Conservation (phyloP, 805 yeast species). For the Peterozyma xylosa region DNA sequence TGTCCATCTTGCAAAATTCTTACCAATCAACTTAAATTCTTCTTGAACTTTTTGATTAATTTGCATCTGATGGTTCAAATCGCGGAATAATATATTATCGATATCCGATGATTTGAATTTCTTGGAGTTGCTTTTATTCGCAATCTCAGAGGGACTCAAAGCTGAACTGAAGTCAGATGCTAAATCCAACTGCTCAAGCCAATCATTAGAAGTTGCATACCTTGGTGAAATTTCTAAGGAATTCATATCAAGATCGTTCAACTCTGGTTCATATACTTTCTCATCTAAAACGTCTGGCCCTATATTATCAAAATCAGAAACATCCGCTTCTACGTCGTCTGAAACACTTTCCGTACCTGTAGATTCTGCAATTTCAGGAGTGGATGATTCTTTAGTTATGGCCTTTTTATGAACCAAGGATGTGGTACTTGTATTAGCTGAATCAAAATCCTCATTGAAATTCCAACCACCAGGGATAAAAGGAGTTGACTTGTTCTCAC, state of each 20-base stretch:
- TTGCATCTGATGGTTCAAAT: slow-evolving; percentile 26
- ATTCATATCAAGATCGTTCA: slow-evolving; percentile 36
- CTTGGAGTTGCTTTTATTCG: slow-evolving; percentile 5
- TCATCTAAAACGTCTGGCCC: slow-evolving; percentile 39
- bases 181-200: slow-evolving; percentile 59
- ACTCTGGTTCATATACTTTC: slow-evolving; percentile 65
- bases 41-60: slow-evolving; percentile 18
- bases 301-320: slow-evolving; percentile 14
- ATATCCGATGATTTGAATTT: slow-evolving; percentile 29
- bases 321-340: slow-evolving; percentile 7
- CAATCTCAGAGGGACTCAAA: slow-evolving; percentile 13
- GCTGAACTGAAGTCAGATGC: slow-evolving; percentile 37
- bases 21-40: slow-evolving; percentile 18
- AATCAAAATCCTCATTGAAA: slow-evolving; percentile 3
- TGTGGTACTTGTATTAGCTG: slow-evolving; percentile 1
- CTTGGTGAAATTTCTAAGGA: slow-evolving; percentile 31
- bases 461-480: slow-evolving; percentile 25
- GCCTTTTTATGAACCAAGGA: slow-evolving; percentile 6
- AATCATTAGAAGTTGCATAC: slow-evolving; percentile 45
- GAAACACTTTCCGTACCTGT: neutral
- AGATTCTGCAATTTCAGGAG: slow-evolving; percentile 6
- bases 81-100: slow-evolving; percentile 41
- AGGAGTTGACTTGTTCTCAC: slow-evolving; percentile 10
- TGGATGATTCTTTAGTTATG: slow-evolving; percentile 3
- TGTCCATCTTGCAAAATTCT: slow-evolving; percentile 7